Percentiles rank a stretch among this genome's conserved stretches.
phyloP scores from a whole-genome alignment of 495 filamentous ascomycete genomes.

The Aspergillus leporis region DNA sequence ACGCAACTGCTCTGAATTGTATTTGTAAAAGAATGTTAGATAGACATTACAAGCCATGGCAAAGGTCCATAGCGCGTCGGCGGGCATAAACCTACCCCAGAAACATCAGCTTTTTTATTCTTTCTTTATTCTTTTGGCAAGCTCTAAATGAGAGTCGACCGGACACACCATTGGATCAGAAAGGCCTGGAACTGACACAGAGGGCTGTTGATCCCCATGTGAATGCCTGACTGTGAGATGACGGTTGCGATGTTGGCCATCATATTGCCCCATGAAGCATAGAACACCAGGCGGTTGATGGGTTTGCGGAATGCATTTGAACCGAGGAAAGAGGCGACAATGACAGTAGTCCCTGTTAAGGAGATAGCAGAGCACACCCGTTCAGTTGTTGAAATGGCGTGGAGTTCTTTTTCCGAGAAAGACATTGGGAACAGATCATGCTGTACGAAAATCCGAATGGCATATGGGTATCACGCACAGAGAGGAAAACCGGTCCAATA shows the following conservation, averaged over 20 bases:
- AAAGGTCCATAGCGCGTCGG: constrained; percentile 78
- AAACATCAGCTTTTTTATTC: neutral
- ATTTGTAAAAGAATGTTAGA: constrained; percentile 79
- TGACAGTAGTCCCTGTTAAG: constrained; percentile 68
- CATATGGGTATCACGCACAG: neutral
- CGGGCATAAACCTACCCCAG: constrained; percentile 65
- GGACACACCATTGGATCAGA: constrained; percentile 68
- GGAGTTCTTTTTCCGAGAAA: constrained; percentile 23
- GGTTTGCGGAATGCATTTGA: constrained; percentile 61
- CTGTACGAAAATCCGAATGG: neutral
- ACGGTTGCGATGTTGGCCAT: constrained; percentile 78
- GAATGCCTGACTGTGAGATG: constrained; percentile 61
- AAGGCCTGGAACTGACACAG: constrained; percentile 79
- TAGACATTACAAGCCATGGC: constrained; percentile 90
- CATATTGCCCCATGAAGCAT: constrained; percentile 81
- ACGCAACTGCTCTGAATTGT: constrained; percentile 65
- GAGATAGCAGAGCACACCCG: constrained; percentile 69
- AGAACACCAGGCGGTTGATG: constrained; percentile 88
- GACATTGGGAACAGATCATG: constrained; percentile 25
- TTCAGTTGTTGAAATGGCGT: constrained; percentile 62
- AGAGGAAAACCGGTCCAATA: neutral
- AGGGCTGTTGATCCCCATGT: constrained; percentile 39
- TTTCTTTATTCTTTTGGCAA: too few species aligned
- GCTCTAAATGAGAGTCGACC: neutral
- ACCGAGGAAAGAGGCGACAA: constrained; percentile 68